These are phyloP conservation scores for Jamesozyma hellenica DNA, from an alignment of 805 yeast species.

Conservation along the genomic window DNA sequence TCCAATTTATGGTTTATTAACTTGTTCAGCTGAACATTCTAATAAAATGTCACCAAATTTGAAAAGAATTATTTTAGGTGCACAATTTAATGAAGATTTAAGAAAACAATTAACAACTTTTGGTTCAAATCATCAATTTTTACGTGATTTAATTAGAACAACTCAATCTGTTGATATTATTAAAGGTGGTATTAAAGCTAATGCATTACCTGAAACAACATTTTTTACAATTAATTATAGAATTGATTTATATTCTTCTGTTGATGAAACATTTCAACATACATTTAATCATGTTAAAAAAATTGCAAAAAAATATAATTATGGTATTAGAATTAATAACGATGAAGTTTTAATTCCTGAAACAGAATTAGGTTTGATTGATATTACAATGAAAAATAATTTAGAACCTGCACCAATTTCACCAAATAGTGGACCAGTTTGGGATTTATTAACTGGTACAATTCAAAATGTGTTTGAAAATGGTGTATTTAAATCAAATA, in stretches of 20 bases:
- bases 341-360: conserved; percentile 17
- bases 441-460: conserved; percentile 41
- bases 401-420: conserved; percentile 35
- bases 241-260: conserved; percentile 46
- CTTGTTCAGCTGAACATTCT: conserved; percentile 51
- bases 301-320: conserved; percentile 39
- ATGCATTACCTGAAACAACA: conserved; percentile 64
- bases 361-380: conserved; percentile 26
- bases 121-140: conserved; percentile 8
- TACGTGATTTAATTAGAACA: conserved; percentile 41
- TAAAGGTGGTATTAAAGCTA: conserved; percentile 63
- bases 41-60: conserved; percentile 13
- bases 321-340: conserved; percentile 33
- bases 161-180: conserved; percentile 62
- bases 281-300: conserved; percentile 29
- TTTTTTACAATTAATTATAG: conserved; percentile 52
- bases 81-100: conserved; percentile 27
- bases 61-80: conserved; percentile 25
- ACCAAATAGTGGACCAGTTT: conserved; percentile 29
- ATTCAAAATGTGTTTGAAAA: conserved; percentile 48
- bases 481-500: conserved; percentile 26
- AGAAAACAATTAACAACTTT: conserved; percentile 28
- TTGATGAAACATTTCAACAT: conserved; percentile 34
- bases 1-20: conserved; percentile 49
- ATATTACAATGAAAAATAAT: conserved; percentile 11